phyloP scores from a whole-genome alignment of 169 alveolate species.

The Blepharisma undulans region DNA sequence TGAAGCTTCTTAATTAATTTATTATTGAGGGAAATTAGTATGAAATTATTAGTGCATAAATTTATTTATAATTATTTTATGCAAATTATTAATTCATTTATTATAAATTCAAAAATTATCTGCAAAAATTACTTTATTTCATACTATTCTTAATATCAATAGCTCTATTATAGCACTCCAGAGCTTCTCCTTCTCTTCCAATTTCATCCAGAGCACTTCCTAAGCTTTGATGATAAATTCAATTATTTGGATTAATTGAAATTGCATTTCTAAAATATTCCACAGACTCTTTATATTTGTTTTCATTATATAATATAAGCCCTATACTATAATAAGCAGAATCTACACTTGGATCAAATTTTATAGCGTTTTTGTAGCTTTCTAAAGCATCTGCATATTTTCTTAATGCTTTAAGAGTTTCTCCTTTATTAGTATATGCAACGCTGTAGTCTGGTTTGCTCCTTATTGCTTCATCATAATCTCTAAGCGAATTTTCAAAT shows the following conservation, averaged over 20 bases:
- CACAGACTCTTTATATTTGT: neutral
- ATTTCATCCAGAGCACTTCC: neutral
- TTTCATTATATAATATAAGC: neutral
- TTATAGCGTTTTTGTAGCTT: neutral
- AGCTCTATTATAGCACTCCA: neutral
- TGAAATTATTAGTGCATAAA: too few species aligned
- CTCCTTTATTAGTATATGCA: neutral
- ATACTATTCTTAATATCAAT: neutral
- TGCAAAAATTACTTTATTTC: too few species aligned
- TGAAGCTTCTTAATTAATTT: too few species aligned
- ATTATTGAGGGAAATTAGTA: too few species aligned
- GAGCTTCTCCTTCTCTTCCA: neutral
- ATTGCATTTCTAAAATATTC: neutral
- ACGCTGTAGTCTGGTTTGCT: neutral
- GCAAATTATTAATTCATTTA: too few species aligned
- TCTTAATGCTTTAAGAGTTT: neutral
- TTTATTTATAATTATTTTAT: too few species aligned
- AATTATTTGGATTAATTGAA: neutral
- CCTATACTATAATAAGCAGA: neutral
- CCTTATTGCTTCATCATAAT: neutral
- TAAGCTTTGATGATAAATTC: neutral
- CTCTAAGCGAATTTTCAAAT: neutral
- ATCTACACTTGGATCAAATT: neutral
- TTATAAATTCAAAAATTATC: too few species aligned
- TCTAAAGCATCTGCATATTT: neutral